Evolutionary conservation across 352 stramenopile species (phyloP), one percentile per base, ranked within the genome.

Genomic region (Phytophthora pini): DNA sequence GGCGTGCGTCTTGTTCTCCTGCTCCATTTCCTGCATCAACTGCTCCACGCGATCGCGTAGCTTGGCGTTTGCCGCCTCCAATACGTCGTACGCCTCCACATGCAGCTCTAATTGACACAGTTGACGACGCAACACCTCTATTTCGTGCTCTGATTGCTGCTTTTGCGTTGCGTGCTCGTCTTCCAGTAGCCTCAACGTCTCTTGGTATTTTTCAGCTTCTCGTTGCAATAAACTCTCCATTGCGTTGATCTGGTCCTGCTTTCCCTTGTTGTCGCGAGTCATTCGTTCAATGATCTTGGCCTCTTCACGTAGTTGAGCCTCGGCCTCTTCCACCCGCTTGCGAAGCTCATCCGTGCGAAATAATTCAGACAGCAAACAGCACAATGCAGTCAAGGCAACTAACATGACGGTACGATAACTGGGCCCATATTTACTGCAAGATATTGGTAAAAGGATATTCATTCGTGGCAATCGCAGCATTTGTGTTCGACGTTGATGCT

Each of bases 281-380:
- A 90, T 87, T 65, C 84, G 80, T 58, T 92, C 84, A 47, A 92
- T 92, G 66, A 92, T 87, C 65, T 92, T 92, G 61, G 80, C 84
- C 54, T 92, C 84, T 56, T 92, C 84, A 38, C 84, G 82, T 24
- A 92, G 61, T 64, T 91, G 82, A 26, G 84, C 81, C 46, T 92
- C 84, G 6, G 84, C 84, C 20, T 92, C 84, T 41, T 92, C 82
- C 2, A 92, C 77, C 17, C 84, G 74, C 44, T 87, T 88, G 41
- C 72, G 79, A 59, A 92, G 75, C 54, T 92, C 84, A 70, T 91
- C 82, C 51, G 77, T 89, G 45, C 36, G 31, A 31, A 53, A 17
- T 12, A 38, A 44, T 55, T 24, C 57, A 63, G 27, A 12, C 26
- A 65, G 44, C 50, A 32, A 68, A 27, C 9, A 17, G 29, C 46